Base-by-base conservation (phyloP, 177 flowering plant species). In the Telopea speciosissima region DNA sequence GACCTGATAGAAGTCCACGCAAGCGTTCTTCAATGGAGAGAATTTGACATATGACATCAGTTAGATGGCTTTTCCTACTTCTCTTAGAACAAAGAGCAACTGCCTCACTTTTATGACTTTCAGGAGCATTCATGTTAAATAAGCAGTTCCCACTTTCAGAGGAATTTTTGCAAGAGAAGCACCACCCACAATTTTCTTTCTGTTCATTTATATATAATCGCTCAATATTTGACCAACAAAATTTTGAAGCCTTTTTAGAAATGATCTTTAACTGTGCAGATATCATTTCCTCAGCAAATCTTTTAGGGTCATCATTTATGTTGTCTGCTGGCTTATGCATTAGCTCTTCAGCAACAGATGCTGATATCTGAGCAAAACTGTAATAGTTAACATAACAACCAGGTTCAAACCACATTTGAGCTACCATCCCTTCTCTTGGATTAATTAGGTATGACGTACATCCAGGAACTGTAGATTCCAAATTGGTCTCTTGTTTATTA, bases 171-270 rank as follows among this genome's bases (percentile, higher is more conserved):
- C 99, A 96, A 26, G 81, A 77, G 79, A 84, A 81, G 81, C 99
- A 96, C 99, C 99, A 96, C 16, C 97, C 97, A 79, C 99, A 96
- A 42, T 83, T 89, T 81, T 96, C 99, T 73, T 80, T 90, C 73
- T 56, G 69, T 5, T 73, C 80, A 72, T 81, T 82, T 24, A 40
- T 68, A 69, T 69, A 69, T 59, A 72, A 52, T 24, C 76, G 74
- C 49, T 70, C 80, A 75, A 82, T 71, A 76, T 71, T 77, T 69
- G 85, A 73, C 98, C 95, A 90, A 76, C 72, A 75, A 81, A 89
- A 90, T 23, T 74, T 85, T 24, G 78, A 58, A 49, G 69, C 75
- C 49, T 78, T 83, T 70, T 83, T 86, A 36, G 77, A 79, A 58
- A 93, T 85, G 40, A 78, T 80, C 82, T 82, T 89, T 71, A 85